Evolutionary conservation across 2,329 filamentous ascomycete species (phyloP).

Genomic region (Alternaria triticimaculans): DNA sequence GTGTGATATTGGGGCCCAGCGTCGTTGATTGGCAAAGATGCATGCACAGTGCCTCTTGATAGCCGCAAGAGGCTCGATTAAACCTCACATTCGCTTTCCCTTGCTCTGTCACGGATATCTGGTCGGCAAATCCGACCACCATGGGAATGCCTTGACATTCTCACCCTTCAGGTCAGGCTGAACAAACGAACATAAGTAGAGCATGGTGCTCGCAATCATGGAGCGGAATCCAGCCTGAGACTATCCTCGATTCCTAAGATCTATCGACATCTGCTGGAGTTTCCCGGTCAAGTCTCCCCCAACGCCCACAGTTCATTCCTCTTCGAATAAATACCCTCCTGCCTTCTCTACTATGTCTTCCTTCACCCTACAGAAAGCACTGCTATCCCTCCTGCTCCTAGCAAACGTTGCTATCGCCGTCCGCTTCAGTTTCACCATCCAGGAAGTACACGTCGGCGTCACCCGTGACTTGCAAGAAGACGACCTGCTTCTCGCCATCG

Average conservation of each 20-base stretch:
- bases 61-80: background rate
- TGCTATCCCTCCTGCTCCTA: background rate
- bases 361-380: background rate
- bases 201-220: rapidly evolving
- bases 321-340: background rate
- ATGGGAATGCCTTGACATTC: background rate
- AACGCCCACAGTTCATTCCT: background rate
- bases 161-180: background rate
- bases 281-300: background rate
- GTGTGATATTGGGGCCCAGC: background rate
- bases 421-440: background rate
- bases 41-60: background rate
- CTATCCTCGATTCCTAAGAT: too few species aligned
- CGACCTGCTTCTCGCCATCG: background rate
- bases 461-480: background rate
- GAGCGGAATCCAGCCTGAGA: background rate
- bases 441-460: background rate
- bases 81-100: background rate
- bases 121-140: background rate
- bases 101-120: background rate
- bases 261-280: background rate
- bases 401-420: background rate
- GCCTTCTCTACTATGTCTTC: background rate
- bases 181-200: background rate
- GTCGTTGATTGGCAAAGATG: background rate